Evolutionary conservation across 2,329 filamentous ascomycete genomes (phyloP).

Genomic region (Macrophomina tecta): DNA sequence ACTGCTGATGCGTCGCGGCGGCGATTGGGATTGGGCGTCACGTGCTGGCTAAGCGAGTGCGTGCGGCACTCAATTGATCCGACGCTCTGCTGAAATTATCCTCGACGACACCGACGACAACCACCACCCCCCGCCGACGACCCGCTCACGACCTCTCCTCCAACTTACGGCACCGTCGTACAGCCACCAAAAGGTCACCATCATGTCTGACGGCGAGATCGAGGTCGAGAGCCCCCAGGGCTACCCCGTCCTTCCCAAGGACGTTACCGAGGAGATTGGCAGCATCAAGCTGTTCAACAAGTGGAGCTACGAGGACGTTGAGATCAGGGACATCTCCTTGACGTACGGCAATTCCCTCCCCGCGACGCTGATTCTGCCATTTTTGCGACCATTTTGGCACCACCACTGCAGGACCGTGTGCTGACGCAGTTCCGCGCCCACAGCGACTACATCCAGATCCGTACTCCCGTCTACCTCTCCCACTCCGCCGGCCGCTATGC

Average conservation of each 20-base stretch:
- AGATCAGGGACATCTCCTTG: conserved; percentile 99
- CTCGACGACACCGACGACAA: conserved; percentile 31
- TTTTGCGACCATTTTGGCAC: neutral
- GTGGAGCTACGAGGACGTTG: conserved; percentile 98
- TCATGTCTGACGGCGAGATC: conserved; percentile 97
- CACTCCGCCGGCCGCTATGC: conserved; percentile 99
- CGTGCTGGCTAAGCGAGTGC: conserved; percentile 27
- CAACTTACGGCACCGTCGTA: conserved; percentile 19
- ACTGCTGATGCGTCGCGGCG: neutral
- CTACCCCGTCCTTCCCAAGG: conserved; percentile 88
- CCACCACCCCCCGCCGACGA: conserved; percentile 27
- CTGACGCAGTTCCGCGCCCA: conserved; percentile 43
- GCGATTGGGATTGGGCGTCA: conserved; percentile 7
- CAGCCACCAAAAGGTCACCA: conserved; percentile 56
- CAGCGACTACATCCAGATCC: conserved; percentile 99
- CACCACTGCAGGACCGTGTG: conserved; percentile 22
- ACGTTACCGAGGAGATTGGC: conserved; percentile 86
- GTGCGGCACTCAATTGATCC: conserved; percentile 27
- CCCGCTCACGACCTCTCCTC: conserved; percentile 22
- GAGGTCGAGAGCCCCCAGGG: conserved; percentile 81
- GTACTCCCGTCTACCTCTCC: conserved; percentile 97
- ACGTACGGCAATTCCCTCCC: conserved; percentile 71
- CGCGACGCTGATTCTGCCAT: neutral
- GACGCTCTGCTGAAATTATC: conserved; percentile 28
- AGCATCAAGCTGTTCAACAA: conserved; percentile 98